Conservation (phyloP, 257 asterid species). For the Solanum pennellii region DNA sequence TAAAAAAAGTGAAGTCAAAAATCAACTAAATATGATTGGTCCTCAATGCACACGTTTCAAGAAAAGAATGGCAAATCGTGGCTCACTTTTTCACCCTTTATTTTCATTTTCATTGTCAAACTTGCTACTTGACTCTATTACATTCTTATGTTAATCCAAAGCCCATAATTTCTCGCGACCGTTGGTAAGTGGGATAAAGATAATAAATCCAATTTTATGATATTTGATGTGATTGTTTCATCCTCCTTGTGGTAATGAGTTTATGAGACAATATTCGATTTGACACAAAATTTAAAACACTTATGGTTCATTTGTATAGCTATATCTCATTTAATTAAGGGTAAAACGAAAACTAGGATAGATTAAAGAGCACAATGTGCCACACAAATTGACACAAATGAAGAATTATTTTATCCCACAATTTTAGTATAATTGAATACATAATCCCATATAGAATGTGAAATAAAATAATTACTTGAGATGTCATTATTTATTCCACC, state of each 20-base stretch:
- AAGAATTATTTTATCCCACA: not conserved
- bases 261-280: not conserved
- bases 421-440: not conserved
- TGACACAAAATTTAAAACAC: too few relatives aligned
- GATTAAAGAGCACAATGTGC: not conserved
- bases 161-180: not conserved
- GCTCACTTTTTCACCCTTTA: not conserved
- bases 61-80: not conserved
- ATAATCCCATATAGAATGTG: not conserved
- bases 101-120: not conserved
- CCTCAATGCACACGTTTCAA: not conserved
- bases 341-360: not conserved
- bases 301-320: not conserved
- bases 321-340: not conserved
- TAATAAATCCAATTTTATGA: accelerated
- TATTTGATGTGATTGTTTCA: accelerated
- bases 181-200: accelerated
- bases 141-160: not conserved
- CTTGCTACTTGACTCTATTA: not conserved
- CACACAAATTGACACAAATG: not conserved
- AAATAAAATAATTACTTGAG: not conserved
- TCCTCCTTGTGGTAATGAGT: not conserved
- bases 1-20: not conserved
- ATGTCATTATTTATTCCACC: not conserved
- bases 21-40: not conserved